Conservation (phyloP, 208 protist species). For the Leishmania mexicana region DNA sequence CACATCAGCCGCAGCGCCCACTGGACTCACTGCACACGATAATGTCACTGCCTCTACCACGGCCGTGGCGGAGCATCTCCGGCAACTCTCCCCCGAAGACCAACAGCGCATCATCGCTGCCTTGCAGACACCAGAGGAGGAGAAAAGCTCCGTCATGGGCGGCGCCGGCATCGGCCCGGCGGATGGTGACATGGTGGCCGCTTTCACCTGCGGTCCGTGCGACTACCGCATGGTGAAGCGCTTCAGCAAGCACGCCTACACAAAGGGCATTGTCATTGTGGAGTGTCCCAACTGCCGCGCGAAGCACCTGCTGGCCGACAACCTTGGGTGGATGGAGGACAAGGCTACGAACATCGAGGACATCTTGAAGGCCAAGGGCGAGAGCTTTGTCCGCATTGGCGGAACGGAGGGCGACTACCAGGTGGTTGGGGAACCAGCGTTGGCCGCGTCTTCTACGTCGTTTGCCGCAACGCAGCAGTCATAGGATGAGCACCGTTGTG, state of each 20-base stretch:
- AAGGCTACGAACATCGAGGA: constrained; percentile 84
- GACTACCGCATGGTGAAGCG: constrained; percentile 89
- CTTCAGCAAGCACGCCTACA: constrained; percentile 92
- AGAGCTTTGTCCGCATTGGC: constrained; percentile 72
- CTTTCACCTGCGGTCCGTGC: constrained; percentile 90
- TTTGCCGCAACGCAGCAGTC: background rate
- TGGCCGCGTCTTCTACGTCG: background rate
- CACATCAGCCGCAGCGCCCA: background rate
- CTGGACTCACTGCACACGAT: constrained; percentile 5
- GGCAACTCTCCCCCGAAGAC: constrained; percentile 59
- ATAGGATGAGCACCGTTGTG: background rate
- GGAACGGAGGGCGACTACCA: constrained; percentile 54
- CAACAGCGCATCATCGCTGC: constrained; percentile 63
- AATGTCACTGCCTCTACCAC: constrained; percentile 4
- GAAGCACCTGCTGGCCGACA: constrained; percentile 92
- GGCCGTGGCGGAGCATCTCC: constrained; percentile 39
- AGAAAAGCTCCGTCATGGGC: constrained; percentile 74
- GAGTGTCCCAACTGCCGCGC: constrained; percentile 86
- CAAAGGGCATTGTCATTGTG: constrained; percentile 92
- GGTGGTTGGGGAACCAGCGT: constrained; percentile 15
- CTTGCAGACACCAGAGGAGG: constrained; percentile 45
- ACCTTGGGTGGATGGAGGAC: constrained; percentile 90
- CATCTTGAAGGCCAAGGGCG: constrained; percentile 72
- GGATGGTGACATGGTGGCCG: constrained; percentile 84
- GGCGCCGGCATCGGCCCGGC: constrained; percentile 76